These are phyloP conservation scores for Aspergillus vadensis DNA, from an alignment of 2,329 filamentous ascomycete genomes.

Conservation along the genomic window DNA sequence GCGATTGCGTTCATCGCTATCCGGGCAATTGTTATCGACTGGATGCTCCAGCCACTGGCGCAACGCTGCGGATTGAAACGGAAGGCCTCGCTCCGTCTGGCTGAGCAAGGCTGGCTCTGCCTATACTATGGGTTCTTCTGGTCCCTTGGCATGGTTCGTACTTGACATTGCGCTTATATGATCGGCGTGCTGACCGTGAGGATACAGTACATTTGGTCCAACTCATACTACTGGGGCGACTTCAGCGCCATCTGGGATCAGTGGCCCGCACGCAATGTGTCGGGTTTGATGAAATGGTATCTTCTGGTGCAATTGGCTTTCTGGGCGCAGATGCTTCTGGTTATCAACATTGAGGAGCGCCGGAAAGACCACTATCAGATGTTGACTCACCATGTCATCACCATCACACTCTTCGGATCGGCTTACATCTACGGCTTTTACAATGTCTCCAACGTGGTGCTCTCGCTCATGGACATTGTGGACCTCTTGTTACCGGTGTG, in stretches of 20 bases:
- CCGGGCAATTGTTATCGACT: constrained; percentile 82
- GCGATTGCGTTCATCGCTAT: constrained; percentile 84
- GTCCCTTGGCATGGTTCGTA: constrained; percentile 76
- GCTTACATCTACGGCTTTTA: constrained; percentile 88
- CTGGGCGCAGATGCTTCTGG: constrained; percentile 90
- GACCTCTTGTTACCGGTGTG: constrained; percentile 84
- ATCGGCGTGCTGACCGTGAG: constrained; percentile 11
- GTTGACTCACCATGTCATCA: constrained; percentile 93
- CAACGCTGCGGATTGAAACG: constrained; percentile 71
- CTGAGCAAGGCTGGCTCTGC: constrained; percentile 90
- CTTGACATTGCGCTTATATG: constrained; percentile 3
- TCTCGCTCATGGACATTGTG: constrained; percentile 91
- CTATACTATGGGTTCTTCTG: constrained; percentile 82
- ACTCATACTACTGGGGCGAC: constrained; percentile 77
- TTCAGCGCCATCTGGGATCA: constrained; percentile 77
- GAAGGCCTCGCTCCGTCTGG: constrained; percentile 80
- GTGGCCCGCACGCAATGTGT: constrained; percentile 78
- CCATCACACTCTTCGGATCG: constrained; percentile 73
- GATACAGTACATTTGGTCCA: constrained; percentile 73
- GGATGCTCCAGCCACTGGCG: constrained; percentile 77
- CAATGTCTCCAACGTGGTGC: constrained; percentile 82
- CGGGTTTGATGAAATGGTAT: constrained; percentile 79
- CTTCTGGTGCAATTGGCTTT: constrained; percentile 88
- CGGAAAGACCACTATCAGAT: constrained; percentile 96
- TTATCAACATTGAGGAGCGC: constrained; percentile 91